phyloP scores from a whole-genome alignment of 208 protist species.

The Leishmania aethiopica region DNA sequence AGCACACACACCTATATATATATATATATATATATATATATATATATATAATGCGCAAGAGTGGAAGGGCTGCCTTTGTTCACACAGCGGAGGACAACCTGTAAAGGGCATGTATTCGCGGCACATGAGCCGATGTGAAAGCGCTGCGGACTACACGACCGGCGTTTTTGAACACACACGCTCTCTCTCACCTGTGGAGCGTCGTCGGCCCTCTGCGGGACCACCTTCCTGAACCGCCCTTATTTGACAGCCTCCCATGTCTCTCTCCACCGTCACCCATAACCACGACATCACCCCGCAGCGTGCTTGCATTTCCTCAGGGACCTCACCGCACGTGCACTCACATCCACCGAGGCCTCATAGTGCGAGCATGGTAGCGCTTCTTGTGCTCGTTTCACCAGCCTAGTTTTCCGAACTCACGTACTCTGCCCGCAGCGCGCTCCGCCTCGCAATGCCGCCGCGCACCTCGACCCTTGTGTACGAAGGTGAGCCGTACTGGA shows the following conservation, averaged over 20 bases:
- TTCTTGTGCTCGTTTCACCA: background rate
- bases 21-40: background rate
- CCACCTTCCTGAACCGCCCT: background rate
- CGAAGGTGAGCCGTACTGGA: conserved; percentile 46
- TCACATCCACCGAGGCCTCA: background rate
- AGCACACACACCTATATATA: background rate
- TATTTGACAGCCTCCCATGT: background rate
- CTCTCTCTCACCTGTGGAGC: background rate
- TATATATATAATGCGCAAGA: background rate
- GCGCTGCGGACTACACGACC: background rate
- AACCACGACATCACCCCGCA: background rate
- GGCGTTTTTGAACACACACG: background rate
- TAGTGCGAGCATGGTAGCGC: background rate
- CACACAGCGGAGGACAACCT: background rate
- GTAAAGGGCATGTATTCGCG: background rate
- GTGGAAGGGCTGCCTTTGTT: too few relatives aligned
- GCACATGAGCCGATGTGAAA: background rate
- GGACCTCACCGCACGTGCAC: background rate
- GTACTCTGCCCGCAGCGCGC: background rate
- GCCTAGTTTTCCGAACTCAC: too few relatives aligned
- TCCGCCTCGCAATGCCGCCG: background rate
- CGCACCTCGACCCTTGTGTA: conserved; percentile 4
- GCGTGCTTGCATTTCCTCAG: background rate
- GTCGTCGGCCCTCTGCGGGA: background rate
- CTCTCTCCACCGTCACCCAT: background rate